A percentile compares a stretch with the other conserved stretches of the same genome.
These are phyloP conservation scores for Rhodotorula glutinis DNA, from an alignment of 1,284 basidiomycete species.

Conservation along the genomic window DNA sequence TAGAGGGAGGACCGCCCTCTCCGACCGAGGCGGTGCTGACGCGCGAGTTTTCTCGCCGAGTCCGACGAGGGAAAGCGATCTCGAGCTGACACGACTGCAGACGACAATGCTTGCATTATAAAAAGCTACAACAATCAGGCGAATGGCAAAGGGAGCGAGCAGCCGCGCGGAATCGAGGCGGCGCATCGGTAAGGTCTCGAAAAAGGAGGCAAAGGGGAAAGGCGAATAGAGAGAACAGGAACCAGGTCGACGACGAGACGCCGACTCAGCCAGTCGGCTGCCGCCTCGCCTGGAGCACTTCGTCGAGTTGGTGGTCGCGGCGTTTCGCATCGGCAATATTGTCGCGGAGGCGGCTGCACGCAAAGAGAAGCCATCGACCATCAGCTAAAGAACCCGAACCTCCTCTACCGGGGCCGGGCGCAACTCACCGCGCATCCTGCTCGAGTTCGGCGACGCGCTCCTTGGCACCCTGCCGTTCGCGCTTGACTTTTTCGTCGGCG, in stretches of 20 bases:
- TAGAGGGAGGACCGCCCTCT: too few species aligned
- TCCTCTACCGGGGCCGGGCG: neutral
- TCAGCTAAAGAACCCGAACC: neutral
- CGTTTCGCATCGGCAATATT: slow-evolving; percentile 4
- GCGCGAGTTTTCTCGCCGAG: too few species aligned
- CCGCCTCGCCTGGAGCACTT: neutral
- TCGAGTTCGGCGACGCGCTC: slow-evolving; percentile 60
- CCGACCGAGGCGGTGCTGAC: too few species aligned
- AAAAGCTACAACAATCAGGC: too few species aligned
- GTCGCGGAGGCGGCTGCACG: neutral
- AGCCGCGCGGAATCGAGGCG: too few species aligned
- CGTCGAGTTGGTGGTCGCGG: slow-evolving; percentile 4
- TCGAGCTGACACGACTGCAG: too few species aligned
- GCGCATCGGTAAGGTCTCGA: too few species aligned
- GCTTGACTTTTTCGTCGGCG: slow-evolving; percentile 90
- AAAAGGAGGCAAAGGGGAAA: too few species aligned
- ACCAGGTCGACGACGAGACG: neutral
- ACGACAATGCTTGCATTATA: too few species aligned
- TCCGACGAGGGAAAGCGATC: too few species aligned
- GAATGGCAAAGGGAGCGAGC: too few species aligned
- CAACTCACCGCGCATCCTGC: slow-evolving; percentile 35
- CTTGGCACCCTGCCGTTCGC: slow-evolving; percentile 90
- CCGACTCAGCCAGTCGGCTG: neutral
- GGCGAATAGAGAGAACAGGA: neutral
- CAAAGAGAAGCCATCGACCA: neutral